phyloP scores from a whole-genome alignment of 1,284 basidiomycete species.

The Spongispora temasekensis region DNA sequence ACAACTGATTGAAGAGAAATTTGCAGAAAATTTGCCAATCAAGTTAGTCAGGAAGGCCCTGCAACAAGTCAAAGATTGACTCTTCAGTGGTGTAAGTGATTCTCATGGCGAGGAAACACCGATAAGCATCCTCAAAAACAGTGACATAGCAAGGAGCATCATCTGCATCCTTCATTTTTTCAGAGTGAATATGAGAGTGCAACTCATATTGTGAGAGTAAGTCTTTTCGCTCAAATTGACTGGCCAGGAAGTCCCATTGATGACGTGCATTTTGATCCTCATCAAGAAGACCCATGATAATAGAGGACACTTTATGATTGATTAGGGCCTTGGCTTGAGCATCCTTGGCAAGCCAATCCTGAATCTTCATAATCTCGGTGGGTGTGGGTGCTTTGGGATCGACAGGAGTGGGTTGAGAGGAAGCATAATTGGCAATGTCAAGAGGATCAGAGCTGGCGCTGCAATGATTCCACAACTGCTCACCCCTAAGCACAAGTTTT shows the following conservation, averaged over 20 bases:
- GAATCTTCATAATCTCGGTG: not conserved
- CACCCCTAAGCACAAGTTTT: not conserved
- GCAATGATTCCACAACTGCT: not conserved
- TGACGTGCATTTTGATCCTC: fast-evolving
- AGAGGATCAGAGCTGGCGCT: not conserved
- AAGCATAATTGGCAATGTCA: not conserved
- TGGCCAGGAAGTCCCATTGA: not conserved
- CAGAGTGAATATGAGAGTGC: fast-evolving
- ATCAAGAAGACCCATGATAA: fast-evolving
- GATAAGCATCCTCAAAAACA: not conserved
- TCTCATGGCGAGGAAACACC: not conserved
- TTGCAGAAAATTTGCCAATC: not conserved
- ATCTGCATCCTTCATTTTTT: slow-evolving; percentile 4
- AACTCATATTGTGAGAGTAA: slow-evolving; percentile 1
- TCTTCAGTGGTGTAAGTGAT: not conserved
- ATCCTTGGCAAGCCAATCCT: not conserved
- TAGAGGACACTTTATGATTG: not conserved
- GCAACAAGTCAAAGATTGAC: slow-evolving; percentile 3
- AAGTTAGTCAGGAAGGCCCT: not conserved
- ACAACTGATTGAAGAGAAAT: not conserved
- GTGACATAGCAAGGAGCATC: not conserved
- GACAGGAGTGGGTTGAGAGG: not conserved
- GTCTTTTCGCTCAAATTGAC: not conserved
- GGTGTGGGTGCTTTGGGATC: not conserved
- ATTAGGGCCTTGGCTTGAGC: not conserved